Conservation (phyloP, 768 basidiomycete genomes). For the Boletus bicolor region DNA sequence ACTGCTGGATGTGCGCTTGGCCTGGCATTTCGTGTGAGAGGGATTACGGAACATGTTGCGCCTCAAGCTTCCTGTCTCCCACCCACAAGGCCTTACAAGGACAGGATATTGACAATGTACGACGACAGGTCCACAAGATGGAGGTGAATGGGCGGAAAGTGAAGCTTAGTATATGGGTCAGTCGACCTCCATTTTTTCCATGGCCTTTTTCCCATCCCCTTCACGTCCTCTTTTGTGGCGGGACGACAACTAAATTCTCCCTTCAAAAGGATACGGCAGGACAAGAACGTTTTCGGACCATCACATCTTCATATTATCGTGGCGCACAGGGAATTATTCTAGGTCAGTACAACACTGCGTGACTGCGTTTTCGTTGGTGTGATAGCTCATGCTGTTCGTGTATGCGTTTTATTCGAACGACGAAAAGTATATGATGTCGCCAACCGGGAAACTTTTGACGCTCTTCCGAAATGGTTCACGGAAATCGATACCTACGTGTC, state of each 20-base stretch:
- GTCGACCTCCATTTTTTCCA: conserved; percentile 25
- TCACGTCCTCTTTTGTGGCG: background rate
- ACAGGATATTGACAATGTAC: background rate
- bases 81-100: background rate
- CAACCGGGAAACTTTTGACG: conserved; percentile 88
- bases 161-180: conserved; percentile 95
- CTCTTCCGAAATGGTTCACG: conserved; percentile 87
- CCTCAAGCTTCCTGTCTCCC: background rate
- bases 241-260: background rate
- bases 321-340: conserved; percentile 83
- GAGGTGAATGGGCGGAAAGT: conserved; percentile 77
- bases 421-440: conserved; percentile 88
- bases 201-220: too few relatives aligned
- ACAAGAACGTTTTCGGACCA: conserved; percentile 93
- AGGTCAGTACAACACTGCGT: conserved; percentile 35
- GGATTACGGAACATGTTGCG: background rate
- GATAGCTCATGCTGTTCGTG: background rate
- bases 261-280: conserved; percentile 81
- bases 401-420: background rate
- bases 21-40: background rate
- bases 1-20: background rate
- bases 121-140: conserved; percentile 79
- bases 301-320: conserved; percentile 94
- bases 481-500: conserved; percentile 94
- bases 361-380: background rate